Base-by-base conservation (phyloP, 306 rosid genomes). In the Cucurbita moschata region DNA sequence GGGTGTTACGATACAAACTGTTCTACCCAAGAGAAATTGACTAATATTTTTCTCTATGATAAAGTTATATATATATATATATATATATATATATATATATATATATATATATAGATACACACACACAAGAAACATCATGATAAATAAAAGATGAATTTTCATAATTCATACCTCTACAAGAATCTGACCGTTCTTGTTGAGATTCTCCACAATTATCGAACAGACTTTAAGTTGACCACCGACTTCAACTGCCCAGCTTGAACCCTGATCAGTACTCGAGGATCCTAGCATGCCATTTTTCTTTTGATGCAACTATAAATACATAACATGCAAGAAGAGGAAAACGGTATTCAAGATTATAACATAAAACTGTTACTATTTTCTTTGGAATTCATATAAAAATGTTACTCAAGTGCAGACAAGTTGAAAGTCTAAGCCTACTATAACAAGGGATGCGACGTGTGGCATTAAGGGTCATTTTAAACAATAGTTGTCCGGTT, bases 171-270 rank as follows among this genome's bases (percentile, higher is more conserved):
- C 99, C 99, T 95, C 97, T 61, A 95, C 88, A 81, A 91, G 91
- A 93, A 95, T 89, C 78, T 95, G 99, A 50, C 97, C 97, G 52
- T 81, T 89, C 83, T 89, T 91, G 91, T 85, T 82, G 58, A 91
- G 87, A 81, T 85, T 92, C 81, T 92, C 97, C 59, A 89, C 96
- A 58, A 89, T 72, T 77, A 92, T 86, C 6, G 97, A 89, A 78
- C 85, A 84, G 81, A 92, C 92, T 88, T 92, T 92, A 59, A 92
- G 80, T 86, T 86, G 87, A 76, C 96, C 97, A 42, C 95, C 97
- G 73, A 92, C 97, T 80, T 92, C 97, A 89, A 92, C 89, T 39
- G 95, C 96, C 96, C 96, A 92, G 87, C 95, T 92, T n/a, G 97
- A 88, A 75, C 96, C 96, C 63, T 82, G 94, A 57, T 89, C 88